Evolutionary conservation across 805 yeast species (phyloP), one percentile per base, ranked within the genome.

Genomic region (Kregervanrija pseudodelftensis): DNA sequence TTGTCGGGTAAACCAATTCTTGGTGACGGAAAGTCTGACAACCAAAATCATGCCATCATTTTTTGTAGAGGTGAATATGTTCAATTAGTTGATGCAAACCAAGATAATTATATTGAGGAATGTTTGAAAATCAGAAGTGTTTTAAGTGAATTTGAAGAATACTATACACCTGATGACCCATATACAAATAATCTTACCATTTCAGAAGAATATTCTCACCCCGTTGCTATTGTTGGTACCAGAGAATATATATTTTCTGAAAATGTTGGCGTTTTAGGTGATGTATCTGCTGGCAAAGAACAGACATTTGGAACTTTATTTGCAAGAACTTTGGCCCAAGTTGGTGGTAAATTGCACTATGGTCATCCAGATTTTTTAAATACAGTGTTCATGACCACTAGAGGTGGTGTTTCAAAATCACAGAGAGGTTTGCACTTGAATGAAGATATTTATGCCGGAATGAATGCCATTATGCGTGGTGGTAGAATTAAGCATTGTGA

Each of bases 371-470:
- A 85, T 65, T 82, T 85, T 65, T 67, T 85, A 55, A 84, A 85
- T 55, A 74, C 79, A 10, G 68, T 82, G 1, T 85, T 81, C 59
- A 82, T 85, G 90, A 77, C 85, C 4, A 85, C 93, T 2, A 70
- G 95, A 65, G 95, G 95, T 31, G 95, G 95, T 45, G 88, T 85
- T 22, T 85, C 93, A 1, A 85, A 85, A 60, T 89, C 91, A 10
- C 93, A 85, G 58, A 80, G 80, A 55, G 91, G 93, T 7, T 69
- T 85, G 48, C 93, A 85, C 61, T 70, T 85, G 60, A 85, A 85
- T 61, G 95, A 85, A 63, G 95, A 85, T 65, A 85, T 85, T 41
- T 85, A 84, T 62, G 93, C 93, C 17, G 95, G 93, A 44, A 85
- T 85, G 80, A 84, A 76, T 60, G 91, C 89, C 2, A 57, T 82